Evolutionary conservation across 2,329 filamentous ascomycete species (phyloP).

Genomic region (Nemania sp.): DNA sequence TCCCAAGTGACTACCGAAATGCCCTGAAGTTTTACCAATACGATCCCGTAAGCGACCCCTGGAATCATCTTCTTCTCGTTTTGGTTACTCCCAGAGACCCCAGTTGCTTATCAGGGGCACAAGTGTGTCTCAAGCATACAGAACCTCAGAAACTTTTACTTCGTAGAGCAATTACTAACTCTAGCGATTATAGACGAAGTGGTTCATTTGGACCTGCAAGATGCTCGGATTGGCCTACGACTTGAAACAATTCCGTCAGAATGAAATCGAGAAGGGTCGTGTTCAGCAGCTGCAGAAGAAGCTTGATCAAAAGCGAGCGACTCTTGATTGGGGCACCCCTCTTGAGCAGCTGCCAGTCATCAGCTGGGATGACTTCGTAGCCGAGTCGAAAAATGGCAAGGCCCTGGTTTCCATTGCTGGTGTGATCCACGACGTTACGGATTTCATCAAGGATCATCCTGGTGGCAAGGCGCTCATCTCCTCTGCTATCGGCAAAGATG

Average conservation of each 20-base stretch:
- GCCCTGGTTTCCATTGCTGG: slow-evolving; percentile 64
- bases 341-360: slow-evolving; percentile 52
- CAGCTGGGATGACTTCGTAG: slow-evolving; percentile 66
- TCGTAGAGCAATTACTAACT: too few relatives aligned
- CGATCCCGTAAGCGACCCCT: too few relatives aligned
- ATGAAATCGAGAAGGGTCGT: slow-evolving; percentile 79
- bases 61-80: too few relatives aligned
- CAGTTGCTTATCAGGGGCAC: too few relatives aligned
- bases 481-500: slow-evolving; percentile 67
- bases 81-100: too few relatives aligned
- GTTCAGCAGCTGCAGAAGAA: slow-evolving; percentile 71
- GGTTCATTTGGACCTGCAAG: slow-evolving; percentile 70
- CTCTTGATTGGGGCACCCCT: slow-evolving; percentile 67
- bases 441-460: slow-evolving; percentile 70
- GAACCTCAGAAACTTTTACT: too few relatives aligned
- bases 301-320: slow-evolving; percentile 65
- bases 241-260: slow-evolving; percentile 87
- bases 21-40: slow-evolving; percentile 72
- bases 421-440: slow-evolving; percentile 66
- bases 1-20: slow-evolving; percentile 72
- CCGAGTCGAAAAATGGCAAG: slow-evolving; percentile 65
- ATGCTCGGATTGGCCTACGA: slow-evolving; percentile 68
- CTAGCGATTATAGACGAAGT: too few relatives aligned
- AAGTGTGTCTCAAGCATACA: too few relatives aligned
- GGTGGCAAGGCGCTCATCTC: slow-evolving; percentile 69